Evolutionary conservation across 2,329 filamentous ascomycete species (phyloP).

Genomic region (Magnaporthiopsis poae): DNA sequence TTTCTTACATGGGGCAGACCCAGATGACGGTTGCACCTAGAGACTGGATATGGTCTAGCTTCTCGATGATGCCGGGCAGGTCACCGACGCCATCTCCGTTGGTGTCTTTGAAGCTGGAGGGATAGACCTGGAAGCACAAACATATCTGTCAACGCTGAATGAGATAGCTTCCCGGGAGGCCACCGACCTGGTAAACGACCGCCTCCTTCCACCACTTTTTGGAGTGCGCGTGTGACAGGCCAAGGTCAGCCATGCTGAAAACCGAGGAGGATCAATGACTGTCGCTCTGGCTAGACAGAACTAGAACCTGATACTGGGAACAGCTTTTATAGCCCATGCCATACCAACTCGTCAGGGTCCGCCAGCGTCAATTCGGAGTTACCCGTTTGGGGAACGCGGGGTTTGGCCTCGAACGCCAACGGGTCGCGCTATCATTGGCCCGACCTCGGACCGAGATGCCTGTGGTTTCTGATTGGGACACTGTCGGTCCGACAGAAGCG

Average conservation of each 20-base stretch:
- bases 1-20: constrained; percentile 34
- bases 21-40: constrained; percentile 55
- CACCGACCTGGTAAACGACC: constrained; percentile 6
- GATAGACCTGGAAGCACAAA: constrained; percentile 30
- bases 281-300: no score
- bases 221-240: not conserved
- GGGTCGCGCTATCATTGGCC: not conserved
- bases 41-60: constrained; percentile 53
- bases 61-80: constrained; percentile 52
- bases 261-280: not conserved
- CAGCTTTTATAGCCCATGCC: no score
- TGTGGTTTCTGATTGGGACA: not conserved
- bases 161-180: not conserved
- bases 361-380: no score
- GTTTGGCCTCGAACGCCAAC: not conserved
- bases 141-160: no score
- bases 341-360: no score
- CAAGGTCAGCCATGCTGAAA: not conserved
- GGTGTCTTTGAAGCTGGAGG: constrained; percentile 48
- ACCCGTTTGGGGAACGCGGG: no score
- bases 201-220: constrained; percentile 10
- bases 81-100: constrained; percentile 56
- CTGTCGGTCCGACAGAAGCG: not conserved
- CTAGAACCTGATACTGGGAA: no score
- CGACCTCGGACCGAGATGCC: not conserved